Evolutionary conservation across 495 filamentous ascomycete species (phyloP), one percentile per base, ranked within the genome.

Genomic region (Endocarpon pusillum): DNA sequence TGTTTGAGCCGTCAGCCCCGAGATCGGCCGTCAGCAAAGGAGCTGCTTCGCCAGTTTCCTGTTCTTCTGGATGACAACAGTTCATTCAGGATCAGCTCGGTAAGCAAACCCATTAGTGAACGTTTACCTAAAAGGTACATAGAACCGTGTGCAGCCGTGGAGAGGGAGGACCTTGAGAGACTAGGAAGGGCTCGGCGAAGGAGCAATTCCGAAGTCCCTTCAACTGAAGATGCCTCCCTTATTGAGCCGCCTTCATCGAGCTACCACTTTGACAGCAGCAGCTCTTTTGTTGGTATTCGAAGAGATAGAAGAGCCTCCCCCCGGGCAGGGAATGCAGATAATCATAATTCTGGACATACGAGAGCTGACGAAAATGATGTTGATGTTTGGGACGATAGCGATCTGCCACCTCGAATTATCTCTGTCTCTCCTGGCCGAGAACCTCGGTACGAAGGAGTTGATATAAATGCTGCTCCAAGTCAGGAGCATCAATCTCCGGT

Each of bases 1-100:
- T 78, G 73, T 42, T 53, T 79, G 17, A 66, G 57, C 36, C 57
- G 63, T 19, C 49, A 53, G 25, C 75, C 74, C 16, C 63, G 63
- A 38, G 52, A 68, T 24, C 54, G 71, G 28, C 42, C 66, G 12
- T 59, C 67, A 16, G 71, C 71, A 12, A 72, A 68, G 38, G 70
- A 75, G 15, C 55, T 75, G 19, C 47, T 75, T 12, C 36, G 32
- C 1, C 46, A 64, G 20, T 74, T 73, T 39, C 69, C 69, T 16
- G 34, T 40, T 4, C 35, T 42, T 33, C 40, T 47, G 8, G 35
- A 37, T 16, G 32, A 34, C 21, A 19, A 39, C 18, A 22, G 15
- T 17, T n/a, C 12, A 31, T 31, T 15, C 12, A 31, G 12, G 14
- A 17, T 15, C 14, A 15, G 14, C 19, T 31, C 28, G 5, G 12